A percentile compares a stretch with the other conserved stretches of the same genome.
These are phyloP conservation scores for Lentinula sp. DNA, from an alignment of 768 basidiomycete species.

Conservation along the genomic window DNA sequence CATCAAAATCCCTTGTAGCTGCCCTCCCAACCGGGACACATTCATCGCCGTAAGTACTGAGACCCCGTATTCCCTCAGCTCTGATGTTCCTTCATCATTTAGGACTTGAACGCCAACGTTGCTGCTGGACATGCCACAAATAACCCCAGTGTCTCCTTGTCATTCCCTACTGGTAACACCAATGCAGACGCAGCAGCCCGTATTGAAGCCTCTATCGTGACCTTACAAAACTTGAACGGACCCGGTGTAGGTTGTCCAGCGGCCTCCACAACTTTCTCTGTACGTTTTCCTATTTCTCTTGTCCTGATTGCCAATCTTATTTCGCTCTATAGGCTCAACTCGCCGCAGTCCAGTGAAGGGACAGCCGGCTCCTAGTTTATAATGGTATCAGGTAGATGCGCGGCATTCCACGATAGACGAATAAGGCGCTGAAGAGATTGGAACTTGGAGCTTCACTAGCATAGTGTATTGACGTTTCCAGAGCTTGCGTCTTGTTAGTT, in stretches of 20 bases:
- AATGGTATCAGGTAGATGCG: too few species aligned
- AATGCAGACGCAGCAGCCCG: conserved; percentile 47
- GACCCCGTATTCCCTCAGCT: neutral
- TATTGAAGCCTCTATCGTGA: conserved; percentile 52
- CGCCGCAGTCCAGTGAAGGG: conserved; percentile 2
- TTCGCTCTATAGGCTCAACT: neutral
- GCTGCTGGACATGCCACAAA: conserved; percentile 58
- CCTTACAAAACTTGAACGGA: conserved; percentile 70
- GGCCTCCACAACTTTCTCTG: conserved; percentile 55
- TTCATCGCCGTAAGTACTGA: conserved; percentile 29
- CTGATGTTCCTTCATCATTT: neutral
- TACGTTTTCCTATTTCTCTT: neutral
- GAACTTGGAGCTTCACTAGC: neutral
- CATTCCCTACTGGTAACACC: conserved; percentile 60
- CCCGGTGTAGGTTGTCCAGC: conserved; percentile 65
- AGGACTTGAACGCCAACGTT: conserved; percentile 48
- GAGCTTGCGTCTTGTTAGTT: too few species aligned
- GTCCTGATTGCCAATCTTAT: neutral
- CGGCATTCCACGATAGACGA: too few species aligned
- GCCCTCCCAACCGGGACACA: conserved; percentile 48
- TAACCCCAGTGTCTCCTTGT: conserved; percentile 52
- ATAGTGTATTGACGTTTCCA: neutral
- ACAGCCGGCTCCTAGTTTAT: too few species aligned
- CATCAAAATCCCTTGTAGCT: conserved; percentile 61
- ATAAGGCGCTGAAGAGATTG: neutral